These are phyloP conservation scores for Solanum sejunctum DNA, from an alignment of 257 asterid genomes.

Conservation along the genomic window DNA sequence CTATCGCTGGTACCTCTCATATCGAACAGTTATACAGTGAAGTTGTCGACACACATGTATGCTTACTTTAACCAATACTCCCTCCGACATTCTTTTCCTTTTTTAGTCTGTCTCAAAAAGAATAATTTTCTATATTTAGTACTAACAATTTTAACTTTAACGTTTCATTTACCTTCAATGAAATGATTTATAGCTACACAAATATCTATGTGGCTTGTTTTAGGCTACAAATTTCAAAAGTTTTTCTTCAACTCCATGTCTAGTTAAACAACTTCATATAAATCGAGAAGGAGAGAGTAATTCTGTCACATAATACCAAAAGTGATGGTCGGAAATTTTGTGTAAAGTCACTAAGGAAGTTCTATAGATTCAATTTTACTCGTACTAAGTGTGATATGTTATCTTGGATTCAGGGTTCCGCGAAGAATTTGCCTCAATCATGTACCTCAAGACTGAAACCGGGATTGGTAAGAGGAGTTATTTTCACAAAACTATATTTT, in stretches of 20 bases:
- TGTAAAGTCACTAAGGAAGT: not conserved
- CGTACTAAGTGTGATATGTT: not conserved
- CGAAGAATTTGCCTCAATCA: conserved; percentile 44
- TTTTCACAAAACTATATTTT: not conserved
- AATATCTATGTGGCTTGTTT: not conserved
- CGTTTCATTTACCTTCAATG: not conserved
- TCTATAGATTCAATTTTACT: not conserved
- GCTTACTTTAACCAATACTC: not conserved
- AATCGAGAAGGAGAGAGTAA: not conserved
- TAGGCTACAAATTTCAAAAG: not conserved
- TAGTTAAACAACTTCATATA: not conserved
- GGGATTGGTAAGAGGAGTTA: conserved; percentile 42
- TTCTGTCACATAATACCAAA: not conserved
- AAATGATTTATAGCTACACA: not conserved
- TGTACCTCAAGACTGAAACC: conserved; percentile 69
- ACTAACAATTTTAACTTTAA: not conserved
- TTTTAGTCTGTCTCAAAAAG: not conserved
- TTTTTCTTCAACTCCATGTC: not conserved
- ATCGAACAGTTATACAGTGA: conserved; percentile 47
- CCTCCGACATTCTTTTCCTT: not conserved
- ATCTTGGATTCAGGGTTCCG: conserved; percentile 53
- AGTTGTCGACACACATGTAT: conserved; percentile 70
- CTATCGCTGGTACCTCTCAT: conserved; percentile 48
- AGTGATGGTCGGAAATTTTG: not conserved
- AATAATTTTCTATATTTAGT: not conserved